Conservation (phyloP, 306 rosid species). For the Pachyrhizus erosus region DNA sequence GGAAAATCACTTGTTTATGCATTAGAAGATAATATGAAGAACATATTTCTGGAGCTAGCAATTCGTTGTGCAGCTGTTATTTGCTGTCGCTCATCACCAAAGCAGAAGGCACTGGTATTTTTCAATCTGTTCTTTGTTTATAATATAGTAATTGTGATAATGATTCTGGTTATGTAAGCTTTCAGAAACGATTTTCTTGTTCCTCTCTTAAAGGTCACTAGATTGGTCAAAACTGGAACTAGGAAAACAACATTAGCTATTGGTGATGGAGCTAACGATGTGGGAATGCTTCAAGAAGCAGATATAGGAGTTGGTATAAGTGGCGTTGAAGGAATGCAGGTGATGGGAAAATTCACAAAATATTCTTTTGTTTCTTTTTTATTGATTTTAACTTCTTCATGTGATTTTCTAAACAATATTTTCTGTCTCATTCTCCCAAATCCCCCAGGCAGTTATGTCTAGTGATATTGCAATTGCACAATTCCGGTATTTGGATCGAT, state of each 20-base stretch:
- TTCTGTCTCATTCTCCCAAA: background rate
- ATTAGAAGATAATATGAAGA: slow-evolving; percentile 70
- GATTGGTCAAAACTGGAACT: slow-evolving; percentile 1
- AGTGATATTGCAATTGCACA: slow-evolving; percentile 16
- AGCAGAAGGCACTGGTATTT: slow-evolving; percentile 93
- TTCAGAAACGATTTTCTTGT: background rate
- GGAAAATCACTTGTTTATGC: slow-evolving; percentile 94
- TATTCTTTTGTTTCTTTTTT: background rate
- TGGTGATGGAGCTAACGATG: slow-evolving; percentile 3
- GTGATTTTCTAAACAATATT: background rate
- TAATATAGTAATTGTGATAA: slow-evolving; percentile 4
- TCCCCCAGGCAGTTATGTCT: slow-evolving; percentile 9
- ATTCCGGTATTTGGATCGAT: background rate
- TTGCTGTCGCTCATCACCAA: slow-evolving; percentile 95
- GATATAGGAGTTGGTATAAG: slow-evolving; percentile 5
- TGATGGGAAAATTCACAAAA: background rate
- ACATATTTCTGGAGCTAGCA: slow-evolving; percentile 72
- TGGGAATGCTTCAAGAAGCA: slow-evolving; percentile 17
- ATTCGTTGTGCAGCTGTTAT: slow-evolving; percentile 84
- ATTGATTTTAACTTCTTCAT: background rate
- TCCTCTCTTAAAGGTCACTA: background rate
- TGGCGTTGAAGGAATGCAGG: slow-evolving; percentile 21
- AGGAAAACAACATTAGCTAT: background rate
- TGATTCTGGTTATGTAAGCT: background rate
- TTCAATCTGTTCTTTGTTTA: slow-evolving; percentile 21